phyloP scores from a whole-genome alignment of 2,329 filamentous ascomycete species.

The Aspergillus flavus region DNA sequence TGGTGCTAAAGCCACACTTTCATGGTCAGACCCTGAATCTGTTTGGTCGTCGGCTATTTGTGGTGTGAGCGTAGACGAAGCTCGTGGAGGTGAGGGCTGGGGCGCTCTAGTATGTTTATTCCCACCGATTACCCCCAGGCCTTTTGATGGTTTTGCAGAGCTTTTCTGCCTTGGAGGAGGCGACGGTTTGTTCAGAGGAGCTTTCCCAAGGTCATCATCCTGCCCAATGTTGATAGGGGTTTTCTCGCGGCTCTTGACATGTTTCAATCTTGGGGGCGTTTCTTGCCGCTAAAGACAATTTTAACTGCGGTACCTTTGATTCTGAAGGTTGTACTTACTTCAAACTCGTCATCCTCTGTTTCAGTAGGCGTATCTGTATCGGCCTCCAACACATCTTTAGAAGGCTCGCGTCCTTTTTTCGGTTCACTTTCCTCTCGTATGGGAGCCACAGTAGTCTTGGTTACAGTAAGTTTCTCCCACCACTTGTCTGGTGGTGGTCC shows the following conservation, averaged over 20 bases:
- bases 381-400: slow-evolving; percentile 10
- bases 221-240: slow-evolving; percentile 1
- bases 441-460: slow-evolving; percentile 6
- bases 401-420: background rate
- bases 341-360: slow-evolving; percentile 40
- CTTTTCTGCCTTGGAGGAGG: slow-evolving; percentile 10
- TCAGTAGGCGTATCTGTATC: slow-evolving; percentile 27
- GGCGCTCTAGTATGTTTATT: slow-evolving; percentile 14
- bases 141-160: slow-evolving; percentile 12
- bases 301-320: background rate
- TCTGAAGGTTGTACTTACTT: slow-evolving; percentile 31
- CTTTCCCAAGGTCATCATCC: slow-evolving; percentile 12
- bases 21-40: slow-evolving; percentile 9
- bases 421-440: slow-evolving; percentile 4
- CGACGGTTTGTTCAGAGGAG: background rate
- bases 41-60: slow-evolving; percentile 1
- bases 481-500: slow-evolving; percentile 29
- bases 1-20: background rate
- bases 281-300: slow-evolving; percentile 36
- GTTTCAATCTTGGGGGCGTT: slow-evolving; percentile 35
- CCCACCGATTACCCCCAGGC: slow-evolving; percentile 29
- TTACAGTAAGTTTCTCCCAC: slow-evolving; percentile 34
- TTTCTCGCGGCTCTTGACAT: slow-evolving; percentile 10
- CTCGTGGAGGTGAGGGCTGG: slow-evolving; percentile 1
- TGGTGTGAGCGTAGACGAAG: background rate